phyloP scores from a whole-genome alignment of 1,139 yeast genomes.

The Eremothecium gossypii region DNA sequence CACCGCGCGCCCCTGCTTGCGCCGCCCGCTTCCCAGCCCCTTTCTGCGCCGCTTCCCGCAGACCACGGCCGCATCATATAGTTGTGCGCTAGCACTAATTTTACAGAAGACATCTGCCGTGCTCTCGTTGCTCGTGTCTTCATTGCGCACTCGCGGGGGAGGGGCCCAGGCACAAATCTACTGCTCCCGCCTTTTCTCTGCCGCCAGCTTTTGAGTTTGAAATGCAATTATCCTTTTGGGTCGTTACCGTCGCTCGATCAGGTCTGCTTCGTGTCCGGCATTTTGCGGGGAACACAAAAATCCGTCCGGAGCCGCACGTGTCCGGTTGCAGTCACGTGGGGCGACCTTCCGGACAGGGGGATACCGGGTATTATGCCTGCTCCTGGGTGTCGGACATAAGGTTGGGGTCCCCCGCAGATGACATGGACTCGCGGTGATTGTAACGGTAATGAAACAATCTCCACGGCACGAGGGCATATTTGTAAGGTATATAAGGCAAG shows the following conservation, averaged over 20 bases:
- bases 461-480: too few species aligned
- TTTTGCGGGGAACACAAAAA: neutral
- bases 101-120: conserved; percentile 1
- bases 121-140: too few species aligned
- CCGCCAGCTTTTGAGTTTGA: neutral
- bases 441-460: too few species aligned
- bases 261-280: neutral
- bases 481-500: too few species aligned
- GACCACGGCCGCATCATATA: conserved; percentile 1
- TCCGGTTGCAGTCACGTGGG: neutral
- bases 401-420: neutral
- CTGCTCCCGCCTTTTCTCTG: neutral
- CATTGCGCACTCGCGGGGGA: too few species aligned
- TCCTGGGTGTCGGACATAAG: neutral
- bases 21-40: neutral
- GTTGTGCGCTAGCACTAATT: neutral
- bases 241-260: neutral
- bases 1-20: neutral
- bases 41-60: neutral
- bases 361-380: neutral
- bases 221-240: neutral
- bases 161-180: neutral
- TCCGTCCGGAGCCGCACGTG: neutral
- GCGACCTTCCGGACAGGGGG: neutral
- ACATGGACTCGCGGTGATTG: too few species aligned